Evolutionary conservation across 257 asterid genomes (phyloP), one percentile per base, ranked within the genome.

Genomic region (Solanum appendiculatum): DNA sequence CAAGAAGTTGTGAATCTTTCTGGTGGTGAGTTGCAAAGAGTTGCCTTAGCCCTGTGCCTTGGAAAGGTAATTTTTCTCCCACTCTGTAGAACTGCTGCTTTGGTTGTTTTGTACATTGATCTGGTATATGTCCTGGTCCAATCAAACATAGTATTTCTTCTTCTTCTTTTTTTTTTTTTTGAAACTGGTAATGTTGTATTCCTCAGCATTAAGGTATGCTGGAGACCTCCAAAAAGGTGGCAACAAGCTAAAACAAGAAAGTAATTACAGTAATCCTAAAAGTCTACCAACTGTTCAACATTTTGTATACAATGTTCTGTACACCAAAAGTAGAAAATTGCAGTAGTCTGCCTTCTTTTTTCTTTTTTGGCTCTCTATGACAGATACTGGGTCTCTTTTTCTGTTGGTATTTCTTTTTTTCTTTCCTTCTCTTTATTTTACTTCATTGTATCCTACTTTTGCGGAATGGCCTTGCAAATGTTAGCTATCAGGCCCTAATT

Each of bases 11-110:
- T 93, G 88, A 97, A 96, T 86, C 99, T 97, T 86, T 97, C 99
- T 86, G 99, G 99, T 92, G 99, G 99, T 92, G 99, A 97, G 92
- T 92, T 97, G 87, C 99, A 96, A 89, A 93, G 99, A 91, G 99
- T 97, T 87, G 99, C 99, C 77, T 91, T 97, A 60, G 88, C 96
- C 66, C 93, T 97, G 8, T 97, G 99, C 90, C 98, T 95, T 92
- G 99, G 99, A 88, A 97, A 97, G 99, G 99, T 97, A 87, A 84
- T 36, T 12, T 40, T 12, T 85, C 82, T 72, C 25, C 39, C 14
- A 31, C 6, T 27, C 60, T 16, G 40, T 63, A 6, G 78, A 44
- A 8, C n/a, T 42, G 63, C 64, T 78, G 16, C 40, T 44, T 42
- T 46, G 84, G 84, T 44, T 78, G 40, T 77, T 74, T 42, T 80